Base-by-base conservation (phyloP, 306 rosid genomes). In the Malus orientalis region DNA sequence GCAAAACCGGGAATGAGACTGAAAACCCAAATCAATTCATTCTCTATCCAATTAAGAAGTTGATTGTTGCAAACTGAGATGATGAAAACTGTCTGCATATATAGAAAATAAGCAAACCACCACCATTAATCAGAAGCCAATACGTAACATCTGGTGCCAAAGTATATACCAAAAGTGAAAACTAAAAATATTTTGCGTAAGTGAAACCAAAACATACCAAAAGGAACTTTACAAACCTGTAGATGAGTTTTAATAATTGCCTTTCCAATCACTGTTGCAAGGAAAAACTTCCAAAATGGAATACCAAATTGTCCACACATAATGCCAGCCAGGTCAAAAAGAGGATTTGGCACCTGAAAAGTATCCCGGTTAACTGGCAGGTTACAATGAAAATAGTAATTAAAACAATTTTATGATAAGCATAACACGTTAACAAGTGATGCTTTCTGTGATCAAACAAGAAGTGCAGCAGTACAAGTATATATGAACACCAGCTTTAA, bases 221-320 rank as follows among this genome's bases (percentile, higher is more conserved):
- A 51, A 38, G 69, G 32, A 69, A 47, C 44, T n/a, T 65, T 47
- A 84, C 89, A 81, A 75, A 96, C 99, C 97, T 96, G 99, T 76
- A 96, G 84, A 85, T 96, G 99, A 80, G 99, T 87, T 87, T 96
- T 96, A 76, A 96, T 86, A 74, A 96, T 54, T 76, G 99, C 99
- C 85, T 96, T 96, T 81, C 99, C 99, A 76, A 91, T 82, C 88
- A 91, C 78, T 51, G 99, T 96, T 74, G 98, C 89, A 25, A 89
- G 85, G 70, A 96, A 96, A 75, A 96, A 92, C 67, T 89, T 79
- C 98, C 98, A 91, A 76, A 96, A 96, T 9, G 99, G 88, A 82
- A 91, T 78, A 45, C 98, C 96, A 80, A 91, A 92, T 88, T 96
- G 99, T 79, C 99, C 99, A 83, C 99, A 96, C 99, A 96, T 91